Evolutionary conservation across 805 yeast genomes (phyloP), one percentile per base, ranked within the genome.

Genomic region (Myxozyma sirexii): DNA sequence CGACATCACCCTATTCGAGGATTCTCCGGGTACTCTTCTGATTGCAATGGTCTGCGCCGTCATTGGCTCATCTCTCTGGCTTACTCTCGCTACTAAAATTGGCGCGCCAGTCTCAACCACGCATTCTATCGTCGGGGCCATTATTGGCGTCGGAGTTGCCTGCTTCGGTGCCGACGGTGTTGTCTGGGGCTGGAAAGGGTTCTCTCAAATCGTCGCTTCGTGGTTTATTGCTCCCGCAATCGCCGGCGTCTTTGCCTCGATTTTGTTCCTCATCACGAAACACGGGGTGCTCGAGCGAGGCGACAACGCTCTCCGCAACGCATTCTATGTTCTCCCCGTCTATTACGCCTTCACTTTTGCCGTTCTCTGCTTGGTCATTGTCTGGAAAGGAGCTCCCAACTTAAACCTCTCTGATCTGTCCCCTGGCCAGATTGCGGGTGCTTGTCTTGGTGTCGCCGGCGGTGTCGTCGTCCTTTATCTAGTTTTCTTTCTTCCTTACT

Each of bases 61-160:
- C 56, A 82, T 86, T 56, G 93, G 92, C 45, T 84, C 90, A 4
- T 84, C 92, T 1, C 45, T 77, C 29, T 87, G 92, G 92, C 77
- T 87, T 56, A 75, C 86, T 4, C 55, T 84, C 60, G 92, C 92
- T 41, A 87, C 92, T 15, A 62, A 71, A 1, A 73, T 86, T 33
- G 88, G 89, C 63, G 80, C 84, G 81, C 92, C 92, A n/a, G 91
- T 86, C 44, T 87, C 92, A 19, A 86, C 92, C 17, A 87, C 93
- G 10, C 92, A 87, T 69, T 84, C 90, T 8, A 85, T 87, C 64
- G 86, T 87, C 52, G 92, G 92, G 68, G 91, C 84, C 43, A 79
- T 85, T 42, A 84, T 86, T 60, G 93, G 93, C 65, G 80, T 87
- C 7, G 86, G 89, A 62, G 80, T 87, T 67, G 93, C 91, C 43